Conservation (phyloP, 441 rosid species). For the Pelargonium exstipulatum region DNA sequence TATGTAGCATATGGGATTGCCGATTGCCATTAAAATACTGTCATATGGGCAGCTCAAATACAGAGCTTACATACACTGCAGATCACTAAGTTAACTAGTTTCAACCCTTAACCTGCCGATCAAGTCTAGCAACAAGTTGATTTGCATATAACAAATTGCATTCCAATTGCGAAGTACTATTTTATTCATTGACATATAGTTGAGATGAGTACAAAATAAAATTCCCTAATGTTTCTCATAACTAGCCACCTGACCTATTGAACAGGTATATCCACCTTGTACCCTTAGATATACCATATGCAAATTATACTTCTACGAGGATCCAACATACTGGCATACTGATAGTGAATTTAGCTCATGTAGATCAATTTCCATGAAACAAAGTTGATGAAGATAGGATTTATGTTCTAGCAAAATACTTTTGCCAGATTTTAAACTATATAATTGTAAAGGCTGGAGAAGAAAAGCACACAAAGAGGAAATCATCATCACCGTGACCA, state of each 20-base stretch:
- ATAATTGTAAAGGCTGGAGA: not conserved
- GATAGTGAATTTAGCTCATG: not conserved
- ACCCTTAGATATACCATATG: not conserved
- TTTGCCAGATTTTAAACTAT: not conserved
- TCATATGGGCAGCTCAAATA: not conserved
- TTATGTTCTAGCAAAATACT: not conserved
- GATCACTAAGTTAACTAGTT: not conserved
- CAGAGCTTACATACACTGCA: not conserved
- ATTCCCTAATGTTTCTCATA: not conserved
- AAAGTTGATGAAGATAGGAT: not conserved
- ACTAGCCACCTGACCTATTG: not conserved
- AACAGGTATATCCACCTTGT: not conserved
- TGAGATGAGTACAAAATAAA: not conserved
- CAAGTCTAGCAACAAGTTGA: not conserved
- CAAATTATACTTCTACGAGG: not conserved
- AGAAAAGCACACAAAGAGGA: not conserved
- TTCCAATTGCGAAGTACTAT: not conserved
- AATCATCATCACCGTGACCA: conserved; percentile 50
- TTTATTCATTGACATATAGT: not conserved
- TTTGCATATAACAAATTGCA: not conserved
- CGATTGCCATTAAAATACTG: no score
- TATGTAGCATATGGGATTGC: not conserved
- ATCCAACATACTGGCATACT: not conserved
- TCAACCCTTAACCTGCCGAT: not conserved
- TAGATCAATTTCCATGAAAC: not conserved